Evolutionary conservation across 345 rosid genomes (phyloP), one percentile per base, ranked within the genome.

Genomic region (Brassica nigra): DNA sequence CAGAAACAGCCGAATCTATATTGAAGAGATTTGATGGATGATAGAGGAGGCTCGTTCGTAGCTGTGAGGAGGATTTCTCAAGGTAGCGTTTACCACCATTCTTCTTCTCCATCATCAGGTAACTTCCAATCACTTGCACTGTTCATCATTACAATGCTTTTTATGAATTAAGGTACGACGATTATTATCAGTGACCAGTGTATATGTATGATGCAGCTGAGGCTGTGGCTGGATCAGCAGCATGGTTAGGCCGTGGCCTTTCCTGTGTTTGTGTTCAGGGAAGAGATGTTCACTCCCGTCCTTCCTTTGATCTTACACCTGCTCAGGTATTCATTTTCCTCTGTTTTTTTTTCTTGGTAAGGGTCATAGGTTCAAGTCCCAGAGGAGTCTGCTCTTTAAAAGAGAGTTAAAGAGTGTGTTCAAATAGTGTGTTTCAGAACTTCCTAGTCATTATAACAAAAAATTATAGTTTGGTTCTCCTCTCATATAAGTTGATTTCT

Each of bases 221-320:
- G 86, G 99, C 81, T 85, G 99, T 91, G 73, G 98, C 93, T 76
- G 99, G 99, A 85, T 95, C 99, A 11, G 93, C 99, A 67, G 99
- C 99, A 31, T 93, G 98, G 98, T 87, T 93, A 74, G 99, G 98
- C 54, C 87, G 97, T 77, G 98, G 99, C 62, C 95, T 95, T 85
- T 95, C 99, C 42, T 95, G 99, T 74, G 99, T 95, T 69, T 95
- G 99, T 79, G 99, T 88, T 76, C 99, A 95, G 86, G 89, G 97
- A 80, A 86, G 95, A 82, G 97, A 90, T 79, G 87, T 80, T 7
- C 97, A 95, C 67, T 77, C 88, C 14, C 97, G 96, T 77, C 93
- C 99, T 58, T 91, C 98, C 8, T 93, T 95, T 91, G 98, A 91
- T 89, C 85, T 95, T 80, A 93, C 97, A 54, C 96, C 93, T 78